These are phyloP conservation scores for Xylona heveae DNA, from an alignment of 495 filamentous ascomycete species.

Conservation along the genomic window DNA sequence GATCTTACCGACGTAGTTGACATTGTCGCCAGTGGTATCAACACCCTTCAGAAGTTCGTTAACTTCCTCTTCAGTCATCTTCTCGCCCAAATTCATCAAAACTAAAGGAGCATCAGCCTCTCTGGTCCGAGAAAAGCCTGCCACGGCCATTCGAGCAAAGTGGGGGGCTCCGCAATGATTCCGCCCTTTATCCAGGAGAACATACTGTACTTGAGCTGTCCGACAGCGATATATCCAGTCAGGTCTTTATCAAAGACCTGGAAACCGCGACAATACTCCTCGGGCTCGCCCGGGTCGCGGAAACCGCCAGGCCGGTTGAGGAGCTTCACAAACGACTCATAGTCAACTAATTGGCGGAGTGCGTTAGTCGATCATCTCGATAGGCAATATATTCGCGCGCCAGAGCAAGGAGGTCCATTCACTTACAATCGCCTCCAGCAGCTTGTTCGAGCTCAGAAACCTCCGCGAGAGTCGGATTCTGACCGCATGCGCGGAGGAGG, in stretches of 20 bases:
- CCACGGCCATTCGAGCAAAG: neutral
- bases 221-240: conserved; percentile 92
- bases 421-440: conserved; percentile 75
- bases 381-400: no score
- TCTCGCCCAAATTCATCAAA: conserved; percentile 90
- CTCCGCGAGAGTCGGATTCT: conserved; percentile 90
- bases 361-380: no score
- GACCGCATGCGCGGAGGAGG: conserved; percentile 83
- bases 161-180: neutral
- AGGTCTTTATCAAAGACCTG: conserved; percentile 99
- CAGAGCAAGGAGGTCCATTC: conserved; percentile 6
- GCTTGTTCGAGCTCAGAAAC: conserved; percentile 75
- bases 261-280: conserved; percentile 94
- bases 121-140: neutral
- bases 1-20: conserved; percentile 81
- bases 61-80: conserved; percentile 96
- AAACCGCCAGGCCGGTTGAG: conserved; percentile 96
- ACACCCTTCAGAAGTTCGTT: conserved; percentile 96
- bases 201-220: conserved; percentile 77
- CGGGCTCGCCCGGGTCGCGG: conserved; percentile 90
- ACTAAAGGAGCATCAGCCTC: conserved; percentile 26
- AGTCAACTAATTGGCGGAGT: conserved; percentile 57
- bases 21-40: conserved; percentile 79
- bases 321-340: conserved; percentile 85
- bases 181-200: conserved; percentile 4